Evolutionary conservation across 1,284 basidiomycete genomes (phyloP), one percentile per base, ranked within the genome.

Genomic region (Uromyces viciae-fabae): DNA sequence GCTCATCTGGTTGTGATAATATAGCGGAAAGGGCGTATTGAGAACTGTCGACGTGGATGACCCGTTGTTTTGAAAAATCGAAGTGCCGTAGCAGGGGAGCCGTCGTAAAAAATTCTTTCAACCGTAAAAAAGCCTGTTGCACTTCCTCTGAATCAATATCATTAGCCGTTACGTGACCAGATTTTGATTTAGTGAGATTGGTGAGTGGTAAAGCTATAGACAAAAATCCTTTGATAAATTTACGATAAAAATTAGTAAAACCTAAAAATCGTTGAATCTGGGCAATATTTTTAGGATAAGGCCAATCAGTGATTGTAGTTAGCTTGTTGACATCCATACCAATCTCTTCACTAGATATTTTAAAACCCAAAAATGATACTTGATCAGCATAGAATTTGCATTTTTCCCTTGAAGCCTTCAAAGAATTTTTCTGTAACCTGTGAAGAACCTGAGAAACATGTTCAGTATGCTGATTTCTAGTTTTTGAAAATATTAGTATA

Each of bases 401-500:
- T 62, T 76, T 76, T 9, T 36, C 42, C 2, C 25, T 25, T 3
- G 75, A 66, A n/a, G 75, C 75, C 4, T n/a, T 14, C 1, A 76
- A 31, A 9, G 25, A 46, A 38, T 76, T 11, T 43, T 76, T 40
- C 14, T 33, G 22, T 1, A 76, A 31, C n/a, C 66, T 75, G 7
- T 56, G 19, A 14, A 75, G 11, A 1, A 75, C 33, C 15, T 60
- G 1, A 4, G 2, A 19, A 9, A 78, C 14, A 68, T 78, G 64
- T 3, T 40, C 42, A 36, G 1, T 4, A 28, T 78, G 64, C 0
- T 78, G 43, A 5, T 31, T 11, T 38, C 15, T 1, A 2, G 62
- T 66, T 46, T 78, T 69, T 9, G 62, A 78, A 40, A 54, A 69
- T 22, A 78, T 56, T 17, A 69, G 28, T 17, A 78, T 78, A 25